Evolutionary conservation across 2,329 filamentous ascomycete genomes (phyloP).

Genomic region (Fusarium subtropicale): DNA sequence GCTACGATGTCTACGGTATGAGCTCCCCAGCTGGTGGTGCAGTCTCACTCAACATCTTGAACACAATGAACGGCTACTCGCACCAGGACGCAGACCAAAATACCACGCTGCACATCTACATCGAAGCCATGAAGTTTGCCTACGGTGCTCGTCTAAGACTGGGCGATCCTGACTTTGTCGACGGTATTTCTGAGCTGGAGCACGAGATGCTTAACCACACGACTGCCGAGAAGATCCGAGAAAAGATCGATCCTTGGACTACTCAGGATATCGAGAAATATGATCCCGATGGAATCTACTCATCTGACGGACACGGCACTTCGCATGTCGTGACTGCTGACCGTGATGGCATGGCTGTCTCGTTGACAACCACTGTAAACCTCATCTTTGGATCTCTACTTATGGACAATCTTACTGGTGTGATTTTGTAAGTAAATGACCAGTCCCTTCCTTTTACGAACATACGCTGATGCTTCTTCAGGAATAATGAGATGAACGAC

Average conservation of each 20-base stretch:
- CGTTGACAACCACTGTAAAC: slow-evolving; percentile 89
- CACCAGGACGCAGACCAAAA: slow-evolving; percentile 66
- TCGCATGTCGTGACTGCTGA: slow-evolving; percentile 81
- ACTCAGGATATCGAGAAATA: slow-evolving; percentile 82
- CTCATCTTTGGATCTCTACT: slow-evolving; percentile 83
- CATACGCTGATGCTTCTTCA: slow-evolving; percentile 12
- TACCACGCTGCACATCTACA: slow-evolving; percentile 82
- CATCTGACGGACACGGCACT: slow-evolving; percentile 77
- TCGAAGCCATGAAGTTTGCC: slow-evolving; percentile 90
- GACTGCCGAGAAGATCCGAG: slow-evolving; percentile 69
- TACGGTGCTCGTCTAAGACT: slow-evolving; percentile 84
- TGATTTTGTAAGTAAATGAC: slow-evolving; percentile 72
- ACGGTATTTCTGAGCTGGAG: slow-evolving; percentile 73
- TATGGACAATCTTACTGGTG: slow-evolving; percentile 83
- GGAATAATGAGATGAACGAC: slow-evolving; percentile 77
- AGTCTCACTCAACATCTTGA: slow-evolving; percentile 80
- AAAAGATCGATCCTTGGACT: slow-evolving; percentile 75
- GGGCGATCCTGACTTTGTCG: slow-evolving; percentile 83
- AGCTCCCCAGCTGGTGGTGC: slow-evolving; percentile 83
- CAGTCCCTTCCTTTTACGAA: slow-evolving; percentile 13
- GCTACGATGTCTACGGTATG: slow-evolving; percentile 75
- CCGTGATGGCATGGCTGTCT: slow-evolving; percentile 77
- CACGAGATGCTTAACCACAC: slow-evolving; percentile 71
- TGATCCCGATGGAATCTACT: slow-evolving; percentile 74
- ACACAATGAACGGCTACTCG: slow-evolving; percentile 82